Evolutionary conservation across 805 yeast species (phyloP).

Genomic region (Sugiyamaella qingdaonensis): DNA sequence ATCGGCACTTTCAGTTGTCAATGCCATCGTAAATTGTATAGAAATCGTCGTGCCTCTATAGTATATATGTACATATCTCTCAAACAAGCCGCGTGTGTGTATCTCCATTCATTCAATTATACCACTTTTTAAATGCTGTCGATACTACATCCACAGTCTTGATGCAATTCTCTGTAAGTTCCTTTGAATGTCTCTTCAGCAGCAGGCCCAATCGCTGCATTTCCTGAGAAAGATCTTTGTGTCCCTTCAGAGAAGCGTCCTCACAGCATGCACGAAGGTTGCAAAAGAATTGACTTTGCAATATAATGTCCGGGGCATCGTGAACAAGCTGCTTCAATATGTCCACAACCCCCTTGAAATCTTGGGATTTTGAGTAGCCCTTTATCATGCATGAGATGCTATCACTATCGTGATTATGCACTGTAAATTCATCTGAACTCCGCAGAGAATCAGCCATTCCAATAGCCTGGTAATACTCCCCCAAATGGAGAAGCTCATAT

Average conservation of each 20-base stretch:
- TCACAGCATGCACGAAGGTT: background rate
- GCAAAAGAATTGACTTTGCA: slow-evolving; percentile 6
- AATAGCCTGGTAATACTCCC: slow-evolving; percentile 11
- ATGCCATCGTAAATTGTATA: too few relatives aligned
- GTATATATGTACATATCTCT: too few relatives aligned
- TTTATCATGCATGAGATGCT: slow-evolving; percentile 15
- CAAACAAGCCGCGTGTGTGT: too few relatives aligned
- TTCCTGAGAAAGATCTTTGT: background rate
- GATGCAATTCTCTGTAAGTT: background rate
- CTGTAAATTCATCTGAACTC: slow-evolving; percentile 7
- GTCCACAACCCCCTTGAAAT: slow-evolving; percentile 1
- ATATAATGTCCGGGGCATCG: slow-evolving; percentile 2
- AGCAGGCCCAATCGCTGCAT: slow-evolving; percentile 1
- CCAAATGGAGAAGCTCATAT: slow-evolving; percentile 7
- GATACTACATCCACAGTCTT: slow-evolving; percentile 2
- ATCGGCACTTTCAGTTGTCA: too few relatives aligned
- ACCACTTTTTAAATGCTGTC: slow-evolving; percentile 1
- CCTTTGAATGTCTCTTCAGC: background rate
- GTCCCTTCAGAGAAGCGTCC: background rate
- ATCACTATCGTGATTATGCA: slow-evolving; percentile 17
- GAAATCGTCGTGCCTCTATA: too few relatives aligned
- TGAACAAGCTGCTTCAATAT: slow-evolving; percentile 2
- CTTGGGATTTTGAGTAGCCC: background rate
- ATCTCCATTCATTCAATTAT: too few relatives aligned
- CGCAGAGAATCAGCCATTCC: slow-evolving; percentile 16